Evolutionary conservation across 768 basidiomycete species (phyloP), one percentile per base, ranked within the genome.

Genomic region (Serendipita sp.): DNA sequence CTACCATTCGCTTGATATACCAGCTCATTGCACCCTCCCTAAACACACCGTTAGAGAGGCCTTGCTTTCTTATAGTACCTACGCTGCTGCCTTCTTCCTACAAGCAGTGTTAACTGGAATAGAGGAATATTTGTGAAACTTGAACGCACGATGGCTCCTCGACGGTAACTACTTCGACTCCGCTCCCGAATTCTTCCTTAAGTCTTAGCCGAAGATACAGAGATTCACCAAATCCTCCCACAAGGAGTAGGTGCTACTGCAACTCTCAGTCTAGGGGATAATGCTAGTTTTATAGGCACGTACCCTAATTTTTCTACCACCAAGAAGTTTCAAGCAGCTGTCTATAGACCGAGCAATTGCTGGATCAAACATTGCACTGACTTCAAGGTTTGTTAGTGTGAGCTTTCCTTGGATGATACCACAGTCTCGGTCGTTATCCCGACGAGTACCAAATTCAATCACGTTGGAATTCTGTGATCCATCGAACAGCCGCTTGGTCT

Each of bases 221-320:
- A 29, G 63, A 64, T 53, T 64, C 63, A 6, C 45, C 63, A 53
- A 64, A 64, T n/a, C 63, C 63, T 5, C 63, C 63, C 3, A 64
- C 63, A n/a, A 64, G 48, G 31, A 60, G 55, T 8, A 60, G 27
- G 31, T 60, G 34, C 55, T 60, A 34, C n/a, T 5, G 10, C 10
- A n/a, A 52, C 16, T n/a, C 18, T 52, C 6, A 40, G 37, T 13
- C 23, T 45, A 23, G 23, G 23, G 23, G 10, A 27, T 31, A 8
- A 23, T 4, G 55, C 23, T 18, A 60, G 10, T 16, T 27, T 8
- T 10, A 60, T 60, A 60, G 16, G 48, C 8, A 50, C 5, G 31
- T 36, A 60, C 55, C 55, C 31, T 23, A n/a, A 60, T 27, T 31
- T 36, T 36, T 16, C 34, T 16, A 18, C 34, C 34, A 11, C 27